Base-by-base conservation (phyloP, 345 rosid genomes). In the Adansonia digitata region DNA sequence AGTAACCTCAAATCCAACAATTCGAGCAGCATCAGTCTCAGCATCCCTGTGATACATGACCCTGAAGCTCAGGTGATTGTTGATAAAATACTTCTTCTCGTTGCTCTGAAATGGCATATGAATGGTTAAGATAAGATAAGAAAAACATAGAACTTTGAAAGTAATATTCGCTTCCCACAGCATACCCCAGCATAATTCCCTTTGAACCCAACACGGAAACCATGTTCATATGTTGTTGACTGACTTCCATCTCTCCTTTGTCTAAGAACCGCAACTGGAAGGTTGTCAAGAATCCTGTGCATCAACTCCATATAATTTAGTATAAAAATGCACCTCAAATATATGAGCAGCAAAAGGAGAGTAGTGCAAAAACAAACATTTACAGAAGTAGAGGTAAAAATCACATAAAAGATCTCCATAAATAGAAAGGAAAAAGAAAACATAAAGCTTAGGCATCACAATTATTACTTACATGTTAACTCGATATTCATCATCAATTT, bases 1-100 rank as follows among this genome's bases (percentile, higher is more conserved):
- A 70, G 91, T 86, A 80, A 92, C 98, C 83, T 94, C 98, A 86
- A 94, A 94, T 43, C 97, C 98, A 65, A 94, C 98, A 86, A 94
- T 94, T 71, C 98, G 78, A 64, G 98, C 95, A 80, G 97, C 83
- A 62, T 90, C 98, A 71, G 89, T 81, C 74, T 87, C 97, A 75
- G 70, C 81, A 75, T 94, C 98, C 88, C 82, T 88, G 85, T 94
- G 98, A 79, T 83, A 92, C 98, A 85, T 94, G 69, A 94, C 98
- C 81, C 93, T 89, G 79, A 92, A 94, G 85, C 98, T 92, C 86
- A 94, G 83, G 83, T 94, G 98, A 72, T 94, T 94, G 82, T 92
- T 88, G 81, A 94, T 92, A 74, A 94, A 92, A 77, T 92, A 92
- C 79, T 91, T 92, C 86, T 91, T 97, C 84, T 94, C 97, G 85